These are phyloP conservation scores for Colletotrichum destructivum DNA, from an alignment of 2,329 filamentous ascomycete species.

Conservation along the genomic window DNA sequence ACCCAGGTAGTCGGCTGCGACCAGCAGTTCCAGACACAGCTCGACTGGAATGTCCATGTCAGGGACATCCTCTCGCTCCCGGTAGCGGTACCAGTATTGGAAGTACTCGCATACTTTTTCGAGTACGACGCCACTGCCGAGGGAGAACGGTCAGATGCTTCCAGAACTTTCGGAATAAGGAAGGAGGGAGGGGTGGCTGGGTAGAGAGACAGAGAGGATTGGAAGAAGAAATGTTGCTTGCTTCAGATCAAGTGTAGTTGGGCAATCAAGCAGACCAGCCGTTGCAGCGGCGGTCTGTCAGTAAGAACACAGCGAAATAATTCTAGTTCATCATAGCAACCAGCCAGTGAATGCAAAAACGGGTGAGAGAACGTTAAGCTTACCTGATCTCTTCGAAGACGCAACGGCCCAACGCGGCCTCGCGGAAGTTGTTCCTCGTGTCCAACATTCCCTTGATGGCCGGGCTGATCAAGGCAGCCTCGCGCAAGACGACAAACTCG, in stretches of 20 bases:
- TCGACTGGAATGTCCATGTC: conserved; percentile 88
- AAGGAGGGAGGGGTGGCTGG: conserved; percentile 28
- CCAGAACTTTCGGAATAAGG: conserved; percentile 27
- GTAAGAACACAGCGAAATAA: conserved; percentile 60
- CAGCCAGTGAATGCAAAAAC: conserved; percentile 52
- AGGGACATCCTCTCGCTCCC: conserved; percentile 78
- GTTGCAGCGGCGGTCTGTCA: conserved; percentile 60
- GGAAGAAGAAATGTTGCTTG: conserved; percentile 46
- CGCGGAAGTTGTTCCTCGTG: conserved; percentile 76
- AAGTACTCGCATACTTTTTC: conserved; percentile 89
- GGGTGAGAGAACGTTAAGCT: conserved; percentile 47
- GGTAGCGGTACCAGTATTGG: conserved; percentile 84
- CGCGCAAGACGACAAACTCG: conserved; percentile 82
- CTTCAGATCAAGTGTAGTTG: conserved; percentile 78
- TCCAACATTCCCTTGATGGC: conserved; percentile 84
- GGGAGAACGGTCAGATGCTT: conserved; percentile 44
- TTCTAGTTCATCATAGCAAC: conserved; percentile 36
- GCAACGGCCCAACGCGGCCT: conserved; percentile 76
- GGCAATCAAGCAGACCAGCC: conserved; percentile 64
- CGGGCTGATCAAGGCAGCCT: conserved; percentile 78
- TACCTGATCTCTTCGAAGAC: conserved; percentile 83
- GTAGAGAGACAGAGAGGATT: conserved; percentile 1
- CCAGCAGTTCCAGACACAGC: conserved; percentile 82
- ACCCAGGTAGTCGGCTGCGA: conserved; percentile 83
- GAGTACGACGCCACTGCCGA: conserved; percentile 76